phyloP scores from a whole-genome alignment of 345 rosid genomes.

The Rhizophora apiculata region DNA sequence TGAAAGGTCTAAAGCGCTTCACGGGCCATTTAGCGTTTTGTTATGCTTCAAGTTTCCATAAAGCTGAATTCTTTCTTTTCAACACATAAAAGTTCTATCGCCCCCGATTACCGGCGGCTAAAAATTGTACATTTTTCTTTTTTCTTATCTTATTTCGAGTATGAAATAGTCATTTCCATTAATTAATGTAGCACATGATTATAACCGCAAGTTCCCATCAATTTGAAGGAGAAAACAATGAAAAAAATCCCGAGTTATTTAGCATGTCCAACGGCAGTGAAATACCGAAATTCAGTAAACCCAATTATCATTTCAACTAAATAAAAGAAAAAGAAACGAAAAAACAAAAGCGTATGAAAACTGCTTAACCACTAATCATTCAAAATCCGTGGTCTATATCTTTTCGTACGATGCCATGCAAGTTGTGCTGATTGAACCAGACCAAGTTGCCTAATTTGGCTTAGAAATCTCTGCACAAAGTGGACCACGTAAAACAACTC shows the following conservation, averaged over 20 bases:
- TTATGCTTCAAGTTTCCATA: constrained; percentile 1
- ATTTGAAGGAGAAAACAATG: constrained; percentile 11
- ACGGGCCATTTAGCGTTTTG: background rate
- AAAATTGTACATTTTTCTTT: background rate
- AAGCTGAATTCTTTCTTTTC: constrained; percentile 3
- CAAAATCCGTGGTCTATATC: background rate
- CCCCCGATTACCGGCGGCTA: constrained; percentile 20
- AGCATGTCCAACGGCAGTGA: background rate
- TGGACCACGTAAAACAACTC: no score
- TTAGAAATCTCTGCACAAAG: no score
- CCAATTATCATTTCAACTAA: background rate
- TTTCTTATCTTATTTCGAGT: background rate
- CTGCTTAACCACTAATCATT: no score
- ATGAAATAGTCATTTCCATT: background rate
- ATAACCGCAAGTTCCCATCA: constrained; percentile 13
- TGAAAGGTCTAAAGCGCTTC: background rate
- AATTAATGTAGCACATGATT: background rate
- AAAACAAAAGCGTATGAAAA: no score
- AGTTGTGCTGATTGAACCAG: no score
- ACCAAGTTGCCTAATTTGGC: no score
- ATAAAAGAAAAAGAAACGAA: no score
- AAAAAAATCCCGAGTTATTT: constrained; percentile 2
- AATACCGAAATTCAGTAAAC: constrained; percentile 1
- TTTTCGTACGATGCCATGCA: no score
- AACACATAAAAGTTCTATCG: background rate